phyloP scores from a whole-genome alignment of 192 early-diverging fungal species.

The Linnemannia zychae region DNA sequence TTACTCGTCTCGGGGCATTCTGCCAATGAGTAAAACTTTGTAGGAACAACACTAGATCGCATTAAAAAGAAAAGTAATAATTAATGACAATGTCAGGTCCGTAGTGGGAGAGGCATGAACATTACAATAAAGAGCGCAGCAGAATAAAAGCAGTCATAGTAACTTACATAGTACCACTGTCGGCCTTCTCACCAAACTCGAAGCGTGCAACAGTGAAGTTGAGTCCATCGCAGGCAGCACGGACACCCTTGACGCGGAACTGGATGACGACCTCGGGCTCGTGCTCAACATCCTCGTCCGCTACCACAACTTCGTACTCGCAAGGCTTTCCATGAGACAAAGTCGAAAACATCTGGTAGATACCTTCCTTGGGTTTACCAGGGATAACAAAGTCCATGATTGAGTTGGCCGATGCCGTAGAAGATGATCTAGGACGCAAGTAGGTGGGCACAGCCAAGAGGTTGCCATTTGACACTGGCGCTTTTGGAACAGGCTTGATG shows the following conservation, averaged over 20 bases:
- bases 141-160: not conserved
- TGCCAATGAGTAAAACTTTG: slow-evolving; percentile 35
- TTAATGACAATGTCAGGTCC: not conserved
- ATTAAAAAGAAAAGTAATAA: not conserved
- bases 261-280: slow-evolving; percentile 53
- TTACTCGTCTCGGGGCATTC: slow-evolving; percentile 34
- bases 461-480: slow-evolving; percentile 7
- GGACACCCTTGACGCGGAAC: slow-evolving; percentile 48
- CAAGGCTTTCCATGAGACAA: slow-evolving; percentile 44
- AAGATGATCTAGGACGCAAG: slow-evolving; percentile 48
- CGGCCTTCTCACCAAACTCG: slow-evolving; percentile 51
- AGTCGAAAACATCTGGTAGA: slow-evolving; percentile 50
- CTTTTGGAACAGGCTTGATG: slow-evolving; percentile 46
- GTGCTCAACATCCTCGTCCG: slow-evolving; percentile 46
- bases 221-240: slow-evolving; percentile 48
- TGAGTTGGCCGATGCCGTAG: slow-evolving; percentile 45
- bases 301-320: slow-evolving; percentile 54
- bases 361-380: slow-evolving; percentile 47
- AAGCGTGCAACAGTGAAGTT: slow-evolving; percentile 52
- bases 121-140: not conserved
- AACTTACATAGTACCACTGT: slow-evolving; percentile 46
- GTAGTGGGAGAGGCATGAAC: not conserved
- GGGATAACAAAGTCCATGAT: slow-evolving; percentile 55
- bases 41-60: slow-evolving; percentile 42
- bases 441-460: slow-evolving; percentile 46